A percentile compares a stretch with the other conserved stretches of the same genome.
These are phyloP conservation scores for Ceratocystis colombiana DNA, from an alignment of 2,329 filamentous ascomycete genomes.

Conservation along the genomic window DNA sequence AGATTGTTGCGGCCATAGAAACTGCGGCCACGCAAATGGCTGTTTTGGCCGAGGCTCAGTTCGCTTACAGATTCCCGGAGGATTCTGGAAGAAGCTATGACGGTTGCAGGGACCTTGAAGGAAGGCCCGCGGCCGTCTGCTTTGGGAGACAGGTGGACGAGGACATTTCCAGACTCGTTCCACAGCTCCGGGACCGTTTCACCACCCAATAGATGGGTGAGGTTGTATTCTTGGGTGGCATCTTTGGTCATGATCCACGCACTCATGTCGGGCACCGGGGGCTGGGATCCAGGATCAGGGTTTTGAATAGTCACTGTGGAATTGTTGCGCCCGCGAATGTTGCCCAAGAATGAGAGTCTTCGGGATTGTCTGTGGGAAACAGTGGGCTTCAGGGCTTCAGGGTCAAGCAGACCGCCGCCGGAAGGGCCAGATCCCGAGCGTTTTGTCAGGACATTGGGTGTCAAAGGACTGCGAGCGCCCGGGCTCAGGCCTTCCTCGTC, in stretches of 20 bases:
- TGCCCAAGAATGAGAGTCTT: slow-evolving; percentile 23
- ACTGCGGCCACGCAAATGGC: slow-evolving; percentile 35
- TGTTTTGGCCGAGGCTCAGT: slow-evolving; percentile 26
- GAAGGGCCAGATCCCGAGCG: slow-evolving; percentile 11
- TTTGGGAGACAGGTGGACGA: slow-evolving; percentile 48
- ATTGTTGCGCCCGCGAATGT: slow-evolving; percentile 21
- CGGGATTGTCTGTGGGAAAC: slow-evolving; percentile 16
- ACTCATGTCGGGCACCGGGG: slow-evolving; percentile 17
- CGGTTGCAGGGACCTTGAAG: slow-evolving; percentile 49
- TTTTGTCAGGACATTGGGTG: slow-evolving; percentile 20
- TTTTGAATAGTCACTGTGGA: slow-evolving; percentile 14
- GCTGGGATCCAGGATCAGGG: slow-evolving; percentile 26
- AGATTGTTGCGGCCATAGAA: slow-evolving; percentile 42
- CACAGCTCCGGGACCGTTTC: slow-evolving; percentile 57
- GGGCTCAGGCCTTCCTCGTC: slow-evolving; percentile 3
- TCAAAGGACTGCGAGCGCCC: slow-evolving; percentile 18
- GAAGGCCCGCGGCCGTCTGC: slow-evolving; percentile 44
- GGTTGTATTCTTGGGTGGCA: slow-evolving; percentile 48
- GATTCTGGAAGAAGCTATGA: slow-evolving; percentile 45
- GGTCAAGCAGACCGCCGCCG: slow-evolving; percentile 16
- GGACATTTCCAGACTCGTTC: slow-evolving; percentile 50
- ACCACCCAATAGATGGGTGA: slow-evolving; percentile 41
- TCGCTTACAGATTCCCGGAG: slow-evolving; percentile 42
- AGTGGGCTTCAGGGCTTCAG: slow-evolving; percentile 19
- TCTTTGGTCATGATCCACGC: slow-evolving; percentile 48